Base-by-base conservation (phyloP, 768 basidiomycete genomes). In the Russula brevipes region DNA sequence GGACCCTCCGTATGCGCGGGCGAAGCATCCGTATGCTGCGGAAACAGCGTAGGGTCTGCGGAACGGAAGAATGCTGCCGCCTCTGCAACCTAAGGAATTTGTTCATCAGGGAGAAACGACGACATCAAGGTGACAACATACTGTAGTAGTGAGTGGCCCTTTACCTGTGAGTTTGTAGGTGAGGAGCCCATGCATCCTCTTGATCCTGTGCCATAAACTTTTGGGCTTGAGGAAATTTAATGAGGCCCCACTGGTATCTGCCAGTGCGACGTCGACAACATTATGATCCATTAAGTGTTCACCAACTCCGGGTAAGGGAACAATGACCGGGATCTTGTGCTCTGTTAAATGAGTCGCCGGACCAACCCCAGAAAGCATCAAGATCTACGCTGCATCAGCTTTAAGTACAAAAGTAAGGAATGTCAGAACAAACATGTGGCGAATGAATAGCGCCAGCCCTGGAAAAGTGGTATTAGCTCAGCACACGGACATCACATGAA, bases 301-400 rank as follows among this genome's bases (percentile, higher is more conserved):
- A 14, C 92, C 92, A 19, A 94, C 90, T 11, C 85, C 85, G 0
- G 88, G 86, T 2, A 88, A 80, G 67, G 91, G 83, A 6, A 82
- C 70, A 19, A 86, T 74, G 36, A 85, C 73, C 0, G 81, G 76
- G 24, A 94, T 85, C 5, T 73, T 73, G 60, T 85, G 75, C 42
- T 76, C 71, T 11, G 76, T 66, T 42, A 93, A 77, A 12, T 88
- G 78, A 1, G 76, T 76, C 2, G 79, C 78, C 41, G 89, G 88
- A 3, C 91, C 92, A 52, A 94, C 75, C 11, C 92, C 92, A 19
- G 88, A 89, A 17, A 89, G 78, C 79, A 88, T 80, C 14, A 89
- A 77, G 55, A 89, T 80, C 76, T 88, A 36, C 8, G 19, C 24
- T 8, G 74, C 11, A 42, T 51, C 19, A 41, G 24, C 44, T 53